Conservation (phyloP, 306 rosid genomes). For the Vachellia pachyceras region DNA sequence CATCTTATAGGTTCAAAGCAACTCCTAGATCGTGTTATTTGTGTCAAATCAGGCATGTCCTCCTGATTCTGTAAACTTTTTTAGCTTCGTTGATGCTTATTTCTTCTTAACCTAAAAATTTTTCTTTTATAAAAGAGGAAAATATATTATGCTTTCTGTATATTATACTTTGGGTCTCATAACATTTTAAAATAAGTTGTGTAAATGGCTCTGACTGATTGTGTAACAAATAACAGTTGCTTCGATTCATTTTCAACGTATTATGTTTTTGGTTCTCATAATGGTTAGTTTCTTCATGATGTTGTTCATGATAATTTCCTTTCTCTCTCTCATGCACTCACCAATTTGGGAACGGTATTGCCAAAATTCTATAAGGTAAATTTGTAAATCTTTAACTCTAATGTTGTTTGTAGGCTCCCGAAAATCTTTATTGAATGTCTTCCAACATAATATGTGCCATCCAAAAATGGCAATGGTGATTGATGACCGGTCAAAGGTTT, state of each 20-base stretch:
- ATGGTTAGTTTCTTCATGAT: constrained; percentile 25
- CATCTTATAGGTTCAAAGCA: constrained; percentile 67
- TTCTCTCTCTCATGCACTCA: neutral
- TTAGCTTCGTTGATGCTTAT: constrained; percentile 19
- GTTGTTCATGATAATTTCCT: constrained; percentile 28
- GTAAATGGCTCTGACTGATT: constrained; percentile 25
- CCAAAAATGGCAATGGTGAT: constrained; percentile 85
- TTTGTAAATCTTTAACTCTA: neutral
- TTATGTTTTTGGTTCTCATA: constrained; percentile 7
- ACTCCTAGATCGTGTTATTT: constrained; percentile 66
- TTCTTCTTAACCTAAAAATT: constrained; percentile 15
- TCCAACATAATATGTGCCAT: constrained; percentile 69
- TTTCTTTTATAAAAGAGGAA: constrained; percentile 13
- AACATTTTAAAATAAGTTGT: neutral
- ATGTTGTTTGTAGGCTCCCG: constrained; percentile 45
- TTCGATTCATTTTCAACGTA: neutral
- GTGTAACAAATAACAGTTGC: constrained; percentile 4
- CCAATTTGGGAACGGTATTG: neutral
- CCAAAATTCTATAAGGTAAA: neutral
- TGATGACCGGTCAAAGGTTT: constrained; percentile 82
- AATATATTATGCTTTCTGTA: neutral
- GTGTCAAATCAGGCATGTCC: constrained; percentile 68
- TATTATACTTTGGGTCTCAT: neutral
- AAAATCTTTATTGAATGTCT: constrained; percentile 86
- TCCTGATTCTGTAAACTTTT: constrained; percentile 5